phyloP scores from a whole-genome alignment of 1,284 basidiomycete species.

The Sanguinoderma infundibulare region DNA sequence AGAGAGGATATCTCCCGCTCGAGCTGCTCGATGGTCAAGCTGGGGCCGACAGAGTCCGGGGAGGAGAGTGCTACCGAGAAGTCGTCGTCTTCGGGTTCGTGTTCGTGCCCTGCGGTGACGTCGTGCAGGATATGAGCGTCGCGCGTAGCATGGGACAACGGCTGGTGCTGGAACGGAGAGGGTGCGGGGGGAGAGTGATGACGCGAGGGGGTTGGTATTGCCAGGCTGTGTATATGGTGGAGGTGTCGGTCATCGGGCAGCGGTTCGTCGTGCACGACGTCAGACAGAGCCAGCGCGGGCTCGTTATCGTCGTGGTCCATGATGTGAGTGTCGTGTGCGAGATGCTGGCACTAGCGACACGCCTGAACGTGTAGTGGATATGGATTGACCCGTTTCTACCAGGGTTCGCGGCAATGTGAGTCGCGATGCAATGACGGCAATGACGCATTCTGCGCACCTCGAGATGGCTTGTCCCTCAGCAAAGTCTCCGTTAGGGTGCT shows the following conservation, averaged over 20 bases:
- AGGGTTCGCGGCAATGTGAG: constrained; percentile 11
- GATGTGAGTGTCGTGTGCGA: not conserved
- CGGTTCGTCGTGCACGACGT: constrained; percentile 78
- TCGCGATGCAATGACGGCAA: constrained; percentile 7
- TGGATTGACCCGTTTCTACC: constrained; percentile 1
- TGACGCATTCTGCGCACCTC: constrained; percentile 8
- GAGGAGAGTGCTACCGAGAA: constrained; percentile 28
- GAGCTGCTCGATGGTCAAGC: constrained; percentile 64
- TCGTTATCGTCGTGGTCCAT: constrained; percentile 62
- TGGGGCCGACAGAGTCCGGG: constrained; percentile 42
- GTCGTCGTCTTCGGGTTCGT: constrained; percentile 24
- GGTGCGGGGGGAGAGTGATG: constrained; percentile 27
- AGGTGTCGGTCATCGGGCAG: constrained; percentile 46
- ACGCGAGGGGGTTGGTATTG: constrained; percentile 28
- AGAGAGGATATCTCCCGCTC: constrained; percentile 75
- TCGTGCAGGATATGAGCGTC: constrained; percentile 7
- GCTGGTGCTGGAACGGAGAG: constrained; percentile 39
- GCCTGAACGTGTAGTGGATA: constrained; percentile 12
- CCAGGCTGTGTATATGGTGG: constrained; percentile 31
- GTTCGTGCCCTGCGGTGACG: constrained; percentile 1
- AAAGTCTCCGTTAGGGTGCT: not conserved
- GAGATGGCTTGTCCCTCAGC: not conserved
- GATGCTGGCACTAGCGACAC: not conserved
- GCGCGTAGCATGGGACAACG: constrained; percentile 16
- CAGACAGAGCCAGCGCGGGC: constrained; percentile 70